Conservation (phyloP, 805 yeast genomes). For the Lipomyces starkeyi region DNA sequence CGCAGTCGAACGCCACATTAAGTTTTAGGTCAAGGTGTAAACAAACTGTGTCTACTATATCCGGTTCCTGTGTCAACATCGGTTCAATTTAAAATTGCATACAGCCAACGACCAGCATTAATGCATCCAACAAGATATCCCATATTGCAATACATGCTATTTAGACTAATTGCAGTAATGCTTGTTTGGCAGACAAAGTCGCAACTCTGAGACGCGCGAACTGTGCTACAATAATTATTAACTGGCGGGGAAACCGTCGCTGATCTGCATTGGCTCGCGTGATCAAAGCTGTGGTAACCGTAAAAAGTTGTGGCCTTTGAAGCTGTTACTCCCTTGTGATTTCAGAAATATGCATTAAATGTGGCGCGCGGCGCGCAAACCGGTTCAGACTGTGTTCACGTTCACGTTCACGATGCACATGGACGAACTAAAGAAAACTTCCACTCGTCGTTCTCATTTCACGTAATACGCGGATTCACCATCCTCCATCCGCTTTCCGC, state of each 20-base stretch:
- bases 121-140: background rate
- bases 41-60: too few relatives aligned
- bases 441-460: background rate
- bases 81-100: too few relatives aligned
- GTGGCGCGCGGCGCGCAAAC: background rate
- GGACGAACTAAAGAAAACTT: background rate
- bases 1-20: background rate
- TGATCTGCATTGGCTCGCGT: slow-evolving; percentile 1
- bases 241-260: background rate
- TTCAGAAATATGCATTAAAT: background rate
- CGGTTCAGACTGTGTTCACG: background rate
- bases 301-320: background rate
- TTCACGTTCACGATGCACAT: background rate
- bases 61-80: too few relatives aligned
- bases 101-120: background rate
- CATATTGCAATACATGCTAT: background rate
- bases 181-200: too few relatives aligned
- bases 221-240: background rate
- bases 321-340: background rate
- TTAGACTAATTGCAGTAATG: background rate
- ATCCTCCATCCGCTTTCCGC: slow-evolving; percentile 3
- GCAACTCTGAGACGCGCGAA: background rate
- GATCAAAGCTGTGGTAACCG: background rate
- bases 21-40: background rate
- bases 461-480: background rate